Conservation (phyloP, 495 filamentous ascomycete genomes). For the Daldinia decipiens region DNA sequence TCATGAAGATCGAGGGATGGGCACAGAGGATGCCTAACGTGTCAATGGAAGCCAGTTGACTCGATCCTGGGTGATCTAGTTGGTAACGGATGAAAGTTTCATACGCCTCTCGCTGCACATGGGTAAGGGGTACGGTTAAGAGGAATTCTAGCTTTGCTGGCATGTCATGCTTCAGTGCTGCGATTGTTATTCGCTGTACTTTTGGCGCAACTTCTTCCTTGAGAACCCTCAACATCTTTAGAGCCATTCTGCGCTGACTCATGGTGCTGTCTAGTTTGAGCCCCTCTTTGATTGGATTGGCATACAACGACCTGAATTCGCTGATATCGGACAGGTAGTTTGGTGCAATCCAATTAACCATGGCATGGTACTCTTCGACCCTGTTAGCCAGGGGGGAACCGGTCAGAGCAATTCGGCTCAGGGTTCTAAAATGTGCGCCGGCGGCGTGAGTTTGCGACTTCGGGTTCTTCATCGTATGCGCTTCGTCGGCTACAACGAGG, state of each 20-base stretch:
- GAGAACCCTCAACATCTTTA: conserved; percentile 75
- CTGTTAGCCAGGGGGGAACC: conserved; percentile 89
- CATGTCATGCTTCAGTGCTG: conserved; percentile 70
- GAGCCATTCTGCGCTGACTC: conserved; percentile 63
- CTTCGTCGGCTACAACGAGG: conserved; percentile 89
- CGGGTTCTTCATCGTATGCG: conserved; percentile 79
- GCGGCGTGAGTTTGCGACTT: conserved; percentile 61
- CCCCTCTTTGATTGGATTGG: conserved; percentile 77
- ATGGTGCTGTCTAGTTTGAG: conserved; percentile 69
- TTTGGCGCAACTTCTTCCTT: conserved; percentile 79
- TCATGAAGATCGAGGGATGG: conserved; percentile 74
- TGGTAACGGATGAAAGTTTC: conserved; percentile 62
- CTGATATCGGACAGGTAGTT: conserved; percentile 72
- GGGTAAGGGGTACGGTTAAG: conserved; percentile 74
- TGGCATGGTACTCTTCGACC: conserved; percentile 80
- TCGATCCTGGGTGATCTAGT: conserved; percentile 36
- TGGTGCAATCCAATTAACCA: conserved; percentile 90
- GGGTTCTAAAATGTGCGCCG: conserved; percentile 68
- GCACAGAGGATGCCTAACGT: conserved; percentile 75
- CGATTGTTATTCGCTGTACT: conserved; percentile 77
- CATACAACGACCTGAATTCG: conserved; percentile 75
- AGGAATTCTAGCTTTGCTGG: conserved; percentile 84
- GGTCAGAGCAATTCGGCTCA: conserved; percentile 83
- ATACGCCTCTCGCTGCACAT: conserved; percentile 73
- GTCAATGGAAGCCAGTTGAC: conserved; percentile 60